Evolutionary conservation across 495 filamentous ascomycete genomes (phyloP).

Genomic region (Pyronema domesticum): DNA sequence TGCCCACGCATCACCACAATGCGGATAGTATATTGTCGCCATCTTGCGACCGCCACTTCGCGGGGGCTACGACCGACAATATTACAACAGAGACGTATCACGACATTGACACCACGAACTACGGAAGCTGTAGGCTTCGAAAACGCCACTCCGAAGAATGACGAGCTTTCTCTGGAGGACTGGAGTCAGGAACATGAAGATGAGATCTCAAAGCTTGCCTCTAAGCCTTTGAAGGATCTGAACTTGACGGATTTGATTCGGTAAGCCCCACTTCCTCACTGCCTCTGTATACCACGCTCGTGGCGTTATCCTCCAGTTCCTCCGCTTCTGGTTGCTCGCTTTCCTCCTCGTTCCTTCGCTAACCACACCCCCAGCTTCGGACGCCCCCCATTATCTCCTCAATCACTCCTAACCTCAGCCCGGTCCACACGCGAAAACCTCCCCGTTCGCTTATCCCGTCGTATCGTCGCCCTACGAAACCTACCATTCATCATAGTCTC

Average conservation of each 20-base stretch:
- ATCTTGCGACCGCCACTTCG: too few relatives aligned
- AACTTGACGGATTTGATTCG: conserved; percentile 77
- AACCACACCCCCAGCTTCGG: conserved; percentile 29
- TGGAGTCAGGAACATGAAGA: conserved; percentile 32
- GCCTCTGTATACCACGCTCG: too few relatives aligned
- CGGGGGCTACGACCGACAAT: too few relatives aligned
- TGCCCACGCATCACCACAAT: too few relatives aligned
- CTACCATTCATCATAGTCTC: conserved; percentile 95
- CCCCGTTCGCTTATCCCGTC: conserved; percentile 82
- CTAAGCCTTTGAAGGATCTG: conserved; percentile 59
- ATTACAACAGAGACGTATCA: too few relatives aligned
- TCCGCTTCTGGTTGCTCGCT: not conserved
- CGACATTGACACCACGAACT: too few relatives aligned
- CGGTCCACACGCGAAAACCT: conserved; percentile 89
- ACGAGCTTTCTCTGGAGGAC: not conserved
- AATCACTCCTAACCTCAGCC: conserved; percentile 67
- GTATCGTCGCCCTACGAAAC: conserved; percentile 79
- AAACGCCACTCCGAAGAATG: too few relatives aligned
- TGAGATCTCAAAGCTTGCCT: conserved; percentile 59
- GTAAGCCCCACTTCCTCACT: too few relatives aligned
- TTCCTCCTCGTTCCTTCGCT: not conserved
- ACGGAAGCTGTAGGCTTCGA: too few relatives aligned
- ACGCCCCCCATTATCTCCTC: conserved; percentile 64
- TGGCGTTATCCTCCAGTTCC: not conserved
- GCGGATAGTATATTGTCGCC: too few relatives aligned